Evolutionary conservation across 331 rosid species (phyloP), one percentile per base, ranked within the genome.

Genomic region (Telfairia occidentalis): DNA sequence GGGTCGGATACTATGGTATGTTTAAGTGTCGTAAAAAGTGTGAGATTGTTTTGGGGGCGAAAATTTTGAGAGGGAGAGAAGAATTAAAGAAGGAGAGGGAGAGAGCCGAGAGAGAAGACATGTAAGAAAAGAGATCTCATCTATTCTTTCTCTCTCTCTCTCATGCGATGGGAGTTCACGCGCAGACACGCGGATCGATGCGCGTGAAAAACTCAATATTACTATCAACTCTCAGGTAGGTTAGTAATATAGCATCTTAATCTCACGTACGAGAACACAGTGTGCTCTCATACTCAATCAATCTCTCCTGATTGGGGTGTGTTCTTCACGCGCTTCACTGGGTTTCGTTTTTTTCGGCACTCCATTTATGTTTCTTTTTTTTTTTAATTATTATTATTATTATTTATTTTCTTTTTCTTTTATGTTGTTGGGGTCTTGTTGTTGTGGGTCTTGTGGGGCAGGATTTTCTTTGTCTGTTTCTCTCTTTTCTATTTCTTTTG

Each of bases 181-280:
- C 81, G 78, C 50, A 0, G 0, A 0, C 2, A 80, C 86, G 74
- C 77, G 53, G 76, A n/a, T 10, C 58, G 40, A 10, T 4, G 84
- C 78, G 83, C 84, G 86, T 86, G 83, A 71, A 74, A 52, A 78
- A 52, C 73, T 63, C 76, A n/a, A n/a, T n/a, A n/a, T 57, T 72
- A 61, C 78, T 32, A 83, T 80, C 78, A 73, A 64, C 55, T 45
- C 82, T n/a, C n/a, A n/a, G n/a, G n/a, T n/a, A n/a, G n/a, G n/a
- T n/a, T n/a, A n/a, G n/a, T n/a, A n/a, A n/a, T n/a, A 48, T 12
- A 29, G 74, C 28, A 50, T 35, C 34, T 30, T 10, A 50, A 53
- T n/a, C 76, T 53, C 46, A 72, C 49, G 64, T 72, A 72, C 46
- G 50, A 38, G 74, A 46, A 40, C 18, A 59, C 45, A 50, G 76